Conservation (phyloP, 495 filamentous ascomycete species). For the Durotheca rogersii region DNA sequence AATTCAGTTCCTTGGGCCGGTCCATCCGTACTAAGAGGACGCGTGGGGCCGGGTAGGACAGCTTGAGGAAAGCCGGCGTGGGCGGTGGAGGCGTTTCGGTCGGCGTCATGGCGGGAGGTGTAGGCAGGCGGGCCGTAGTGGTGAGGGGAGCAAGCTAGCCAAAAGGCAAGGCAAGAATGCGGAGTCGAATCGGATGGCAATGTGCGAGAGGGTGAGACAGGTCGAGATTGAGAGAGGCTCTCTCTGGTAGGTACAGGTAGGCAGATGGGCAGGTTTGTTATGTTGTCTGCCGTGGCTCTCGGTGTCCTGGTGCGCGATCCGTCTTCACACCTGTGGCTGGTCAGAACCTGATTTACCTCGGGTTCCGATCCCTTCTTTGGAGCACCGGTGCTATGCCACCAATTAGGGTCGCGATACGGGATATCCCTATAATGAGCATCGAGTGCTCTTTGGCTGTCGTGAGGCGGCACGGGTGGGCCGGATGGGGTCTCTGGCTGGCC, state of each 20-base stretch:
- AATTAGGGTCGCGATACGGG: background rate
- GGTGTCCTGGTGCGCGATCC: background rate
- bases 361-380: slow-evolving; percentile 3
- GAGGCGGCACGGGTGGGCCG: slow-evolving; percentile 5
- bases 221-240: no score
- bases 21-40: slow-evolving; percentile 61
- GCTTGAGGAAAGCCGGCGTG: slow-evolving; percentile 28
- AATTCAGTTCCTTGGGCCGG: slow-evolving; percentile 51
- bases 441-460: no score
- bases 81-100: slow-evolving; percentile 31
- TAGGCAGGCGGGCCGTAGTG: no score
- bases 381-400: background rate
- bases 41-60: slow-evolving; percentile 49
- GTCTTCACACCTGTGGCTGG: slow-evolving; percentile 2
- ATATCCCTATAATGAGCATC: slow-evolving; percentile 8
- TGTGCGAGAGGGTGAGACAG: no score
- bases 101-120: slow-evolving; percentile 20
- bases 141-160: background rate
- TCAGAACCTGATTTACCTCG: background rate
- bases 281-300: background rate
- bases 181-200: no score
- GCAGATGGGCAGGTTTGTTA: background rate
- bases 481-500: no score
- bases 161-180: background rate
- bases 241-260: no score